Evolutionary conservation across 148 eudicot genomes (phyloP).

Genomic region (Nyssa sinensis): DNA sequence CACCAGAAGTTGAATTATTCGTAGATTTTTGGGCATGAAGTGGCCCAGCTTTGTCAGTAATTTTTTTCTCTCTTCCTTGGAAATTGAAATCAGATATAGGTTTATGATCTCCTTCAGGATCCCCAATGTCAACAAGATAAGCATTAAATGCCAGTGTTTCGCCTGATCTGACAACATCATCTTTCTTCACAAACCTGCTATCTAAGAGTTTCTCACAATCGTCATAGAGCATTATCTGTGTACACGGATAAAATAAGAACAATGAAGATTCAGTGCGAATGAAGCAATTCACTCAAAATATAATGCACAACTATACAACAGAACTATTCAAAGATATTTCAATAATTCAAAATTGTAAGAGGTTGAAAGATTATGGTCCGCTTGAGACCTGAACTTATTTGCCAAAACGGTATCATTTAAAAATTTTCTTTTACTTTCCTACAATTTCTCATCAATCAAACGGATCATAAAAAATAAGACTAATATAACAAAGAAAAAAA

Average conservation of each 20-base stretch:
- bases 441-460: not conserved
- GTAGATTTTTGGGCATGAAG: constrained; percentile 24
- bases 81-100: constrained; percentile 20
- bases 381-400: not conserved
- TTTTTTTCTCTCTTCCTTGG: constrained; percentile 27
- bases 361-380: not conserved
- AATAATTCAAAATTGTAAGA: not conserved
- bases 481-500: too few species aligned
- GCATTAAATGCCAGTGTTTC: constrained; percentile 59
- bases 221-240: constrained; percentile 68
- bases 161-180: constrained; percentile 53
- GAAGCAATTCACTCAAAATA: not conserved
- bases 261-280: not conserved
- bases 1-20: constrained; percentile 25
- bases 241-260: constrained; percentile 6
- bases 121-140: constrained; percentile 73
- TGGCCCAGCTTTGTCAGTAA: constrained; percentile 26
- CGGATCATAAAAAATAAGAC: not conserved
- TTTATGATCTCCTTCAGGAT: constrained; percentile 34
- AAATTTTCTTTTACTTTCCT: not conserved
- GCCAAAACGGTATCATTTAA: too few species aligned
- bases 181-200: constrained; percentile 53
- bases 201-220: constrained; percentile 56
- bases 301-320: constrained; percentile 3
- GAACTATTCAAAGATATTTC: not conserved